Conservation (phyloP, 2,329 filamentous ascomycete genomes). For the Fusarium transvaalense region DNA sequence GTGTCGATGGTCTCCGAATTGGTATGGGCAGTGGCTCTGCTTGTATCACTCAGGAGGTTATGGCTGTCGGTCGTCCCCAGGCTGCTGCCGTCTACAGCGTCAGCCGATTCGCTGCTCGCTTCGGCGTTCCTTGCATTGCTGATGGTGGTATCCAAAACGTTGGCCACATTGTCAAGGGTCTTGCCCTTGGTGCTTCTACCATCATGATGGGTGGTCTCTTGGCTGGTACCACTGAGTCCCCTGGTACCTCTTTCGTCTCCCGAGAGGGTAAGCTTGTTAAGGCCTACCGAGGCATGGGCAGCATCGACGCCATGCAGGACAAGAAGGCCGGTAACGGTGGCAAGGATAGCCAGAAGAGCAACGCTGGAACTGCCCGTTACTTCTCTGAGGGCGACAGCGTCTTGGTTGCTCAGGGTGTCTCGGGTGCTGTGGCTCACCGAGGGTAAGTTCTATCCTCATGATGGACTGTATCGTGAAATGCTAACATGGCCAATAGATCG, state of each 20-base stretch:
- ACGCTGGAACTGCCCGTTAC: slow-evolving; percentile 96
- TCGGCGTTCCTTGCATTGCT: slow-evolving; percentile 97
- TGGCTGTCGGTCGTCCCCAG: slow-evolving; percentile 97
- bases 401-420: slow-evolving; percentile 96
- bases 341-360: slow-evolving; percentile 82
- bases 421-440: slow-evolving; percentile 84
- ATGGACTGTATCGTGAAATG: slow-evolving; percentile 4
- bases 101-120: slow-evolving; percentile 87
- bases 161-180: slow-evolving; percentile 98
- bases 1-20: slow-evolving; percentile 95
- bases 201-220: slow-evolving; percentile 99
- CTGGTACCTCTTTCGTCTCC: slow-evolving; percentile 95
- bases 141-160: slow-evolving; percentile 99
- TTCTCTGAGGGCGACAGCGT: slow-evolving; percentile 97
- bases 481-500: slow-evolving; percentile 66
- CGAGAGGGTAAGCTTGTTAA: slow-evolving; percentile 98
- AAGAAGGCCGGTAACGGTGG: slow-evolving; percentile 87
- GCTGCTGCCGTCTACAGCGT: slow-evolving; percentile 94
- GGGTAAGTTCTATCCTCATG: slow-evolving; percentile 59
- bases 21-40: slow-evolving; percentile 99
- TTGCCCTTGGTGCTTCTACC: slow-evolving; percentile 91
- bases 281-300: slow-evolving; percentile 98
- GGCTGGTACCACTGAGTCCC: slow-evolving; percentile 96
- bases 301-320: slow-evolving; percentile 99
- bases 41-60: slow-evolving; percentile 99